Percentiles rank a stretch among this genome's conserved stretches.
Evolutionary conservation across 1,284 basidiomycete genomes (phyloP).

Genomic region (Rhodotorula sp.): DNA sequence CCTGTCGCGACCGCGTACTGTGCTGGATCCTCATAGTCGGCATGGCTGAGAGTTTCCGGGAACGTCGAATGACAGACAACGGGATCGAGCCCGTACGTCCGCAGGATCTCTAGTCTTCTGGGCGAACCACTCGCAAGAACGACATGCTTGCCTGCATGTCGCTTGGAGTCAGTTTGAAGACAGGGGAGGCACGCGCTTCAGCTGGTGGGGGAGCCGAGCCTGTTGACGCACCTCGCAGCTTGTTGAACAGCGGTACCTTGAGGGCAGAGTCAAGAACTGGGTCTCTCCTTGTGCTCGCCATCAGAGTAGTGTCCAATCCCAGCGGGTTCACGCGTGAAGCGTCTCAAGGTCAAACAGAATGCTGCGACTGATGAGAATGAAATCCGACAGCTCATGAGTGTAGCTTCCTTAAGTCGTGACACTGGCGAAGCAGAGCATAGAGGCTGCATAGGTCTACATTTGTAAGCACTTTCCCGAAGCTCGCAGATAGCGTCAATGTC

Average conservation of each 20-base stretch:
- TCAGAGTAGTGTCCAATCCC: neutral
- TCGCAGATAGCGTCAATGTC: too few species aligned
- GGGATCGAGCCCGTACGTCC: slow-evolving; percentile 75
- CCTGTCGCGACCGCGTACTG: slow-evolving; percentile 94
- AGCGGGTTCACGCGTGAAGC: too few species aligned
- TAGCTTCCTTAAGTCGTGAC: too few species aligned
- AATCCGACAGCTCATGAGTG: too few species aligned
- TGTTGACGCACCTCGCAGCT: slow-evolving; percentile 52
- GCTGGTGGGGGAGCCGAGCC: neutral
- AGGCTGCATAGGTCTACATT: too few species aligned
- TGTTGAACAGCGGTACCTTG: slow-evolving; percentile 56
- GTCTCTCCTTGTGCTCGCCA: neutral
- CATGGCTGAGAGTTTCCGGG: slow-evolving; percentile 71
- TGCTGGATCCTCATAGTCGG: slow-evolving; percentile 68
- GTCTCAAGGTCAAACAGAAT: too few species aligned
- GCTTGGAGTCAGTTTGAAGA: neutral
- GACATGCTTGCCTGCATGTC: slow-evolving; percentile 50
- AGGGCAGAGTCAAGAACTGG: slow-evolving; percentile 31
- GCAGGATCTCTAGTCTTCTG: slow-evolving; percentile 78
- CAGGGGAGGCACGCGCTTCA: neutral
- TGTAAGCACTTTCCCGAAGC: too few species aligned
- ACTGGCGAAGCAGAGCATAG: too few species aligned
- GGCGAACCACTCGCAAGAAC: slow-evolving; percentile 83
- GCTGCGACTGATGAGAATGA: too few species aligned
- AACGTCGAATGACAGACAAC: slow-evolving; percentile 88